Base-by-base conservation (phyloP, 805 yeast species). In the Diddensiella caesifluorescens region DNA sequence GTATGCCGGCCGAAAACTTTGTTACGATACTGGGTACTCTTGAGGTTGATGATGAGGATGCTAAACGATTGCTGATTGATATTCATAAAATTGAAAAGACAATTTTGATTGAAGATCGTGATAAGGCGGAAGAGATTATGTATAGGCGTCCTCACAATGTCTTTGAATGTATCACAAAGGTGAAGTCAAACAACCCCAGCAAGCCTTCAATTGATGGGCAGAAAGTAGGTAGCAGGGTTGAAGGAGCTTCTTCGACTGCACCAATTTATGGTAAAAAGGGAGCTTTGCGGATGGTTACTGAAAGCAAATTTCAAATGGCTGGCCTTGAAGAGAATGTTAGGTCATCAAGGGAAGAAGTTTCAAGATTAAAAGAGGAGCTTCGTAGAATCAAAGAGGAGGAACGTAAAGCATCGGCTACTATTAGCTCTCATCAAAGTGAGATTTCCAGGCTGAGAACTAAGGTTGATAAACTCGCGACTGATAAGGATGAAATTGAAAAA, bases 61-160 rank as follows among this genome's bases (percentile, higher is more conserved):
- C 80, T 5, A 69, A 73, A 52, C 79, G 75, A 50, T 62, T 81
- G 2, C 59, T 88, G 35, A 79, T 88, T 38, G 95, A 85, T 60
- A 49, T 70, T 10, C 35, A 46, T 34, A 33, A 34, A 9, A 71
- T 84, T 35, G 95, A 89, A 54, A 67, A 71, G 7, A 63, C 73
- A 0, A 63, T 83, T 0, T 57, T 88, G 29, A 67, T 77, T 13
- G 68, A 70, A 1, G 66, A 76, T 39, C 68, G 78, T 48, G 51
- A 57, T 2, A 70, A 68, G 10, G 90, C 84, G 0, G 77, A 75
- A 49, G 42, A 47, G 0, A 58, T 69, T 13, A 56, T 79, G 41
- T 58, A 64, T 25, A 33, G 40, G 4, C 57, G 62, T 6, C 63
- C 67, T 0, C 45, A 44, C 1, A 74, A 74, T 44, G 76, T 78